A percentile compares a stretch with the other conserved stretches of the same genome.
phyloP scores from a whole-genome alignment of 1,139 yeast species.

The Saccharomycopsis hybrid region DNA sequence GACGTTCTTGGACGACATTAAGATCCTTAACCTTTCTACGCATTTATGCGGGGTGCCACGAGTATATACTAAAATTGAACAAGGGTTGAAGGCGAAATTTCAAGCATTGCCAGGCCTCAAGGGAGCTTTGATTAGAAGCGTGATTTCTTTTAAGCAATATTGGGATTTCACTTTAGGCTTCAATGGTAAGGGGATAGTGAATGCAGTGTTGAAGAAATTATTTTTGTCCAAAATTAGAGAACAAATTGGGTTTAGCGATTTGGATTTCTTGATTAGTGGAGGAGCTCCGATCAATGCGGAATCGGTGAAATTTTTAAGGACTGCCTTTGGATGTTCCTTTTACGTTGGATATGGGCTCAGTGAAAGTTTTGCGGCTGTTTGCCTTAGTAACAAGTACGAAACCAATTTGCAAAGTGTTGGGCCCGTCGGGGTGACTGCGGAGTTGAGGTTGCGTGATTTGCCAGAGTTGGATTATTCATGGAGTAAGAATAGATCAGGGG shows the following conservation, averaged over 20 bases:
- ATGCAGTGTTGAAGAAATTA: slow-evolving; percentile 20
- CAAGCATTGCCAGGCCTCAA: slow-evolving; percentile 24
- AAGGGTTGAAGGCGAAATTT: slow-evolving; percentile 37
- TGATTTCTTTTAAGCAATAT: slow-evolving; percentile 12
- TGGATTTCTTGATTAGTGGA: slow-evolving; percentile 37
- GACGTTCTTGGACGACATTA: slow-evolving; percentile 42
- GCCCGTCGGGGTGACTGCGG: slow-evolving; percentile 40
- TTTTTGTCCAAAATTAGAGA: slow-evolving; percentile 35
- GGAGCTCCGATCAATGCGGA: slow-evolving; percentile 48
- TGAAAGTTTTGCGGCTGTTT: slow-evolving; percentile 31
- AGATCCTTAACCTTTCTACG: slow-evolving; percentile 35
- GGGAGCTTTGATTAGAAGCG: slow-evolving; percentile 22
- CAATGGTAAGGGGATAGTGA: slow-evolving; percentile 13
- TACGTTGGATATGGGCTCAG: slow-evolving; percentile 51
- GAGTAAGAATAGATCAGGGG: slow-evolving; percentile 40
- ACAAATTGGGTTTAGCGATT: slow-evolving; percentile 39
- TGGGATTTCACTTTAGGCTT: slow-evolving; percentile 13
- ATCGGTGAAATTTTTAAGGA: slow-evolving; percentile 41
- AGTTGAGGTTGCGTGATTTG: slow-evolving; percentile 44
- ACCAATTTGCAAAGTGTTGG: slow-evolving; percentile 45
- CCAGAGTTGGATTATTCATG: slow-evolving; percentile 45
- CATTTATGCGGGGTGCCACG: slow-evolving; percentile 46
- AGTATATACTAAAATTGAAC: slow-evolving; percentile 45
- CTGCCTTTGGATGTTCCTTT: slow-evolving; percentile 41
- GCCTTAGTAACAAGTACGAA: slow-evolving; percentile 10